Percentiles rank a stretch among this genome's conserved stretches.
Evolutionary conservation across 768 basidiomycete genomes (phyloP).

Genomic region (Lactarius vividus): DNA sequence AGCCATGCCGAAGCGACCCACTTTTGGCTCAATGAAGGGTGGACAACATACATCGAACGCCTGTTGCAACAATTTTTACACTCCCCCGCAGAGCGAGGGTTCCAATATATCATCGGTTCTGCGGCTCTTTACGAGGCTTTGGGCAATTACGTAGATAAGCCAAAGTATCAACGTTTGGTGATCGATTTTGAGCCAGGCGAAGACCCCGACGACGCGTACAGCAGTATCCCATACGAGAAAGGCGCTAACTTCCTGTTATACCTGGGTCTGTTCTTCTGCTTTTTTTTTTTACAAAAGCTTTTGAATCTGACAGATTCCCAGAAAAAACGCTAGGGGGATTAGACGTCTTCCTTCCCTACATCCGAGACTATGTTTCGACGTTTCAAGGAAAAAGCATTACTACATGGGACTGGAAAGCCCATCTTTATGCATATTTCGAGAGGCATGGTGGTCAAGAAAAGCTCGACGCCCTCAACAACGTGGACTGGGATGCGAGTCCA

Average conservation of each 20-base stretch:
- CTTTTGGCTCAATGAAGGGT: constrained; percentile 91
- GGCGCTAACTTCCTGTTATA: constrained; percentile 86
- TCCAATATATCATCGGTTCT: constrained; percentile 74
- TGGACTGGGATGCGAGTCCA: constrained; percentile 75
- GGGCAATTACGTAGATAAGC: constrained; percentile 52
- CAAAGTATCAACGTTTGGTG: constrained; percentile 77
- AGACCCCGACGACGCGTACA: constrained; percentile 77
- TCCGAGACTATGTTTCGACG: constrained; percentile 75
- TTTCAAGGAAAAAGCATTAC: constrained; percentile 83
- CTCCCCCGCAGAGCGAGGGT: constrained; percentile 72
- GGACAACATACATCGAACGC: constrained; percentile 92
- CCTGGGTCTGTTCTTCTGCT: constrained; percentile 54
- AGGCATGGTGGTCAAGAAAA: constrained; percentile 58
- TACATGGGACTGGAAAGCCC: constrained; percentile 78
- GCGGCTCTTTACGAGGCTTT: constrained; percentile 73
- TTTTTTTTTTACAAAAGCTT: neutral
- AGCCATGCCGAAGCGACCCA: constrained; percentile 72
- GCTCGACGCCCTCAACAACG: constrained; percentile 58
- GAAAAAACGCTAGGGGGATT: constrained; percentile 78
- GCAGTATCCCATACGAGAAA: constrained; percentile 79
- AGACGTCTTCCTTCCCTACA: constrained; percentile 81
- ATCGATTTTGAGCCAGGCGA: constrained; percentile 71
- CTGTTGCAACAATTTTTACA: constrained; percentile 68
- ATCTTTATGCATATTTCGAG: constrained; percentile 70
- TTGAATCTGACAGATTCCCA: constrained; percentile 29